phyloP scores from a whole-genome alignment of 2,329 filamentous ascomycete genomes.

The Coniella vitis region DNA sequence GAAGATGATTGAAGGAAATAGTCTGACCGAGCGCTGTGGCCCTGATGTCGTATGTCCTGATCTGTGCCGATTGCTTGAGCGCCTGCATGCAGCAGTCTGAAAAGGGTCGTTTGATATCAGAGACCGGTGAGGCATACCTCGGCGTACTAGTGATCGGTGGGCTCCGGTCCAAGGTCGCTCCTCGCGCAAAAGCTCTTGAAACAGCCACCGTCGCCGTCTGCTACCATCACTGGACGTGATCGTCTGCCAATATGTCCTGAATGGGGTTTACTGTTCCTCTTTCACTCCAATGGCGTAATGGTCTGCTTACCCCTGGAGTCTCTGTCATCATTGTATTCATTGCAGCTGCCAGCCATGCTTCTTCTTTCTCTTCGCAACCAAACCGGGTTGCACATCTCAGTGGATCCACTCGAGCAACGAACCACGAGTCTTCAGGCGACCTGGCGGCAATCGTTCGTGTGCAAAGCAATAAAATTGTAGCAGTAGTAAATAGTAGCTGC shows the following conservation, averaged over 20 bases:
- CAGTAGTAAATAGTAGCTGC: too few species aligned
- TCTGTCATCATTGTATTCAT: too few species aligned
- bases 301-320: background rate
- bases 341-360: too few species aligned
- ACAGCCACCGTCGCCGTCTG: background rate
- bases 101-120: slow-evolving; percentile 1
- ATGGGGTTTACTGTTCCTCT: background rate
- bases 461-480: too few species aligned
- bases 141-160: background rate
- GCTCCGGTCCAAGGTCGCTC: background rate
- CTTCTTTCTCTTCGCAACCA: too few species aligned
- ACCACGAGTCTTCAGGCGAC: too few species aligned
- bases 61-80: slow-evolving; percentile 5
- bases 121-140: background rate
- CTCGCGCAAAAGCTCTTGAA: background rate
- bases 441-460: too few species aligned
- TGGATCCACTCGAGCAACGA: too few species aligned
- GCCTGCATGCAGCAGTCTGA: slow-evolving; percentile 7
- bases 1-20: slow-evolving; percentile 13
- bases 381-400: too few species aligned
- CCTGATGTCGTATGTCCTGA: slow-evolving; percentile 3
- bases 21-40: slow-evolving; percentile 5
- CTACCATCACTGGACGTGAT: background rate
- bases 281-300: background rate
- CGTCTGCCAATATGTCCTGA: background rate